A percentile compares a stretch with the other conserved stretches of the same genome.
Evolutionary conservation across 2,329 filamentous ascomycete species (phyloP).

Genomic region (Verticillium nubilum): DNA sequence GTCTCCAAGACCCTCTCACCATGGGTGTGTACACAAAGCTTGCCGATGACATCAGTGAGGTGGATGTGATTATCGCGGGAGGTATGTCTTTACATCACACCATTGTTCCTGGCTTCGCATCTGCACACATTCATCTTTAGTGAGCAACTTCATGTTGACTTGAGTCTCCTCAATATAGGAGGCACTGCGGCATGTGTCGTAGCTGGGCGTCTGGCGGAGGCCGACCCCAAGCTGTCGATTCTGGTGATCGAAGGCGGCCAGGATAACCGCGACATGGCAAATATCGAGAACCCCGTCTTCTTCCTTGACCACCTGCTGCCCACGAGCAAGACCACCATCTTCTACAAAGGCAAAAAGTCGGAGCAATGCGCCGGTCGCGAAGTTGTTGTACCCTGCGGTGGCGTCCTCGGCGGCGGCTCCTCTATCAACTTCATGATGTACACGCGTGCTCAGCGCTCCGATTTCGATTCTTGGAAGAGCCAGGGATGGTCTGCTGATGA

Average conservation of each 20-base stretch:
- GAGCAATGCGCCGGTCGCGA: conserved; percentile 37
- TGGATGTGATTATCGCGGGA: conserved; percentile 47
- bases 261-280: conserved; percentile 46
- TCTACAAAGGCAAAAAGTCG: conserved; percentile 42
- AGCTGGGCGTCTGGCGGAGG: conserved; percentile 42
- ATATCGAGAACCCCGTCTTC: conserved; percentile 44
- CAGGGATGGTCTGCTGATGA: conserved; percentile 46
- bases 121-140: too few relatives aligned
- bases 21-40: conserved; percentile 19
- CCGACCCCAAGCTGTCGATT: conserved; percentile 40
- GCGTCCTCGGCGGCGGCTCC: conserved; percentile 46
- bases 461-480: conserved; percentile 48
- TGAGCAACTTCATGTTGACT: not conserved
- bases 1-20: conserved; percentile 3
- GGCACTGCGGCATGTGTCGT: conserved; percentile 42
- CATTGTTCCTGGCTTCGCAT: not conserved
- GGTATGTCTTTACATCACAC: conserved; percentile 19
- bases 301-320: conserved; percentile 57
- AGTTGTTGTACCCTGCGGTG: conserved; percentile 30
- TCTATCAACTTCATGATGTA: conserved; percentile 44
- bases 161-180: conserved; percentile 18
- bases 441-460: conserved; percentile 35
- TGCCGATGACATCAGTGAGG: conserved; percentile 31
- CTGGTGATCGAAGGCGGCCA: conserved; percentile 47
- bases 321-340: conserved; percentile 59